Percentiles rank a stretch among this genome's conserved stretches.
Conservation (phyloP, 2,329 filamentous ascomycete genomes). For the Penicillium sp. region DNA sequence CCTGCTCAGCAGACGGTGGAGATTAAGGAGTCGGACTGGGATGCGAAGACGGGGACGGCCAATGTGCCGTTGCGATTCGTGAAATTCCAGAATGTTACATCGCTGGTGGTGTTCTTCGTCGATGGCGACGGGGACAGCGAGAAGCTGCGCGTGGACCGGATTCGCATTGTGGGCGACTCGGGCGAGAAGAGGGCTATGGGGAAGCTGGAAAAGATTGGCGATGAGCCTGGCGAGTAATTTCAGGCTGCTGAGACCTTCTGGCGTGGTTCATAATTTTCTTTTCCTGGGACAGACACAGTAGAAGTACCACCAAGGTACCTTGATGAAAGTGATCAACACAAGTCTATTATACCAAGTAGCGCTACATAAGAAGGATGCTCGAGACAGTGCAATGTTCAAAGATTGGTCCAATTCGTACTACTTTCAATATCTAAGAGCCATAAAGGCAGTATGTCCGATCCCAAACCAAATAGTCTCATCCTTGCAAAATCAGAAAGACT, state of each 20-base stretch:
- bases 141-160: slow-evolving; percentile 66
- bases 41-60: slow-evolving; percentile 64
- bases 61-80: slow-evolving; percentile 77
- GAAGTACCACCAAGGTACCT: not conserved
- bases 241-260: not conserved
- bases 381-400: not conserved
- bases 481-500: slow-evolving; percentile 42
- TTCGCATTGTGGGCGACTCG: slow-evolving; percentile 72
- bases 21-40: slow-evolving; percentile 74
- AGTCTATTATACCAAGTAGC: not conserved
- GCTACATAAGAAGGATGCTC: not conserved
- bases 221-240: slow-evolving; percentile 60
- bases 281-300: not conserved
- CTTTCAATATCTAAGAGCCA: not conserved
- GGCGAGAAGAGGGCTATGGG: slow-evolving; percentile 91
- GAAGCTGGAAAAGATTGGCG: slow-evolving; percentile 89
- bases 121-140: slow-evolving; percentile 79
- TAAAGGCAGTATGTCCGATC: slow-evolving; percentile 52
- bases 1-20: slow-evolving; percentile 74
- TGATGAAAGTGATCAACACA: not conserved
- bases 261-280: not conserved
- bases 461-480: slow-evolving; percentile 47
- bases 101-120: slow-evolving; percentile 80
- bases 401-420: not conserved
- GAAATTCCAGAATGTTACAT: slow-evolving; percentile 93